Evolutionary conservation across 495 filamentous ascomycete genomes (phyloP).

Genomic region (Lasiosphaeris hirsuta): DNA sequence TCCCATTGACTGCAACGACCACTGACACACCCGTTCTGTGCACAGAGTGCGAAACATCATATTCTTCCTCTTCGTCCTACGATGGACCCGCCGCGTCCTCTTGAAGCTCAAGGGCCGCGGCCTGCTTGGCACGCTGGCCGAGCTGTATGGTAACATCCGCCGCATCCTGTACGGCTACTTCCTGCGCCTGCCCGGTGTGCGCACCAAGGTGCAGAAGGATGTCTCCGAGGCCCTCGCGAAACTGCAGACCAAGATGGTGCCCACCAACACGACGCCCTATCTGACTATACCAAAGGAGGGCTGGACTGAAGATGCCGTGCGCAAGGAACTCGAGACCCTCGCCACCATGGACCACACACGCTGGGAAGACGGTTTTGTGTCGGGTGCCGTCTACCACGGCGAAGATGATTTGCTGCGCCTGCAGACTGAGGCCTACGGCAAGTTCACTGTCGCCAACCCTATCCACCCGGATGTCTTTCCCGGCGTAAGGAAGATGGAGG

Average conservation of each 20-base stretch:
- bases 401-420: slow-evolving; percentile 78
- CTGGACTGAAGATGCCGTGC: slow-evolving; percentile 74
- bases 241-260: slow-evolving; percentile 77
- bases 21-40: slow-evolving; percentile 1
- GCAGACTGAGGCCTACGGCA: slow-evolving; percentile 86
- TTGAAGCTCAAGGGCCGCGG: slow-evolving; percentile 87
- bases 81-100: slow-evolving; percentile 76
- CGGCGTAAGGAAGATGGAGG: slow-evolving; percentile 98
- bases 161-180: slow-evolving; percentile 80
- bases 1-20: neutral
- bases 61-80: slow-evolving; percentile 84
- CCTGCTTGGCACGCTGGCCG: slow-evolving; percentile 69
- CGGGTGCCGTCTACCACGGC: slow-evolving; percentile 94
- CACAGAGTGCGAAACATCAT: slow-evolving; percentile 78
- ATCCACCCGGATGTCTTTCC: slow-evolving; percentile 99
- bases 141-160: slow-evolving; percentile 65
- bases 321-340: slow-evolving; percentile 74
- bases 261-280: slow-evolving; percentile 69
- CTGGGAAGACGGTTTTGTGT: slow-evolving; percentile 95
- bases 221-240: slow-evolving; percentile 70
- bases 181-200: slow-evolving; percentile 78
- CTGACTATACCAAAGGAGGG: slow-evolving; percentile 79
- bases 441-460: slow-evolving; percentile 96
- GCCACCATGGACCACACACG: slow-evolving; percentile 85
- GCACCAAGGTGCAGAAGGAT: slow-evolving; percentile 76